These are phyloP conservation scores for Allium cepa DNA, from an alignment of 106 monocot species.

Conservation along the genomic window DNA sequence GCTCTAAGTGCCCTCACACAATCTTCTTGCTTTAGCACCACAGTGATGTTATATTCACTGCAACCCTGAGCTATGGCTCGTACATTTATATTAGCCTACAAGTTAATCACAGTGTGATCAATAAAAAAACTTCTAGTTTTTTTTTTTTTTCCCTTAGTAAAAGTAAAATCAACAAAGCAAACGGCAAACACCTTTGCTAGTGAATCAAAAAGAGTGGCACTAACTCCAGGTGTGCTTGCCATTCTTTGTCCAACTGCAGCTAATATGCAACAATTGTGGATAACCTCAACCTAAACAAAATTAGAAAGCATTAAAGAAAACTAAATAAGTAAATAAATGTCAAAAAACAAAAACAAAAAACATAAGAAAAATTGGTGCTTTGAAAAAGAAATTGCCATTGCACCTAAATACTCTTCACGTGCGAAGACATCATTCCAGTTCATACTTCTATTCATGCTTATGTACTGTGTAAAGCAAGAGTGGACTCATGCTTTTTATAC, in stretches of 20 bases:
- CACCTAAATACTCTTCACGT: too few relatives aligned
- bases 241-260: constrained; percentile 95
- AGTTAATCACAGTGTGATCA: neutral
- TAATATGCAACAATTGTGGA: constrained; percentile 83
- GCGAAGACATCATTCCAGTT: too few relatives aligned
- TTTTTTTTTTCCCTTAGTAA: neutral
- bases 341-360: too few relatives aligned
- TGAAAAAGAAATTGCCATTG: too few relatives aligned
- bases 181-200: constrained; percentile 76
- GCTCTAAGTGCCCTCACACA: constrained; percentile 80
- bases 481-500: too few relatives aligned
- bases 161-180: neutral
- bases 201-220: constrained; percentile 99
- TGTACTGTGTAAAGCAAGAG: too few relatives aligned
- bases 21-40: constrained; percentile 89
- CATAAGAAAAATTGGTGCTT: too few relatives aligned
- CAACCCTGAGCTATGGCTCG: constrained; percentile 99
- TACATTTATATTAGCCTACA: constrained; percentile 91
- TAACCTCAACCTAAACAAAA: constrained; percentile 69
- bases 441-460: too few relatives aligned
- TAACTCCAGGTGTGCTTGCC: constrained; percentile 98
- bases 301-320: neutral
- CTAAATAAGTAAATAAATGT: too few relatives aligned
- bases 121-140: neutral
- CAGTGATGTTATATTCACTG: constrained; percentile 96